Evolutionary conservation across 2,329 filamentous ascomycete species (phyloP).

Genomic region (Monosporascus cannonballus): DNA sequence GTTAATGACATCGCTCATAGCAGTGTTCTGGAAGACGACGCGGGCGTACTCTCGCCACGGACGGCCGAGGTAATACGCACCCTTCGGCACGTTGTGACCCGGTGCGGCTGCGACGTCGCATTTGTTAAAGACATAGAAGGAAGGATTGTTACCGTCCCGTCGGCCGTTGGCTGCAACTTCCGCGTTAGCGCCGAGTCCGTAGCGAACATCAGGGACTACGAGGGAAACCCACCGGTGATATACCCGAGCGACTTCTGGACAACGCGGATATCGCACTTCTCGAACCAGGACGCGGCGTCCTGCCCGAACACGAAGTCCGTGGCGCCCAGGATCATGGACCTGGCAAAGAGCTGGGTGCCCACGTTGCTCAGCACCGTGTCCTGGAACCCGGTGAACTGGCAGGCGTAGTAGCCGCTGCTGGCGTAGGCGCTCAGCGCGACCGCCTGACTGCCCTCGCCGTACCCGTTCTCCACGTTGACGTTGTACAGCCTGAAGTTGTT

Average conservation of each 20-base stretch:
- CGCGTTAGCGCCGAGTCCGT: not conserved
- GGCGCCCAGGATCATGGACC: conserved; percentile 38
- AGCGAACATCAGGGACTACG: not conserved
- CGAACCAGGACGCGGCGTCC: conserved; percentile 35
- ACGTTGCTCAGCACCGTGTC: conserved; percentile 40
- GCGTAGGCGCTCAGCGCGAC: conserved; percentile 38
- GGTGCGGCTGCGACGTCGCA: conserved; percentile 32
- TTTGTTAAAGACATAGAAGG: conserved; percentile 39
- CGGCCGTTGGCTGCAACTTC: conserved; percentile 32
- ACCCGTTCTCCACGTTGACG: conserved; percentile 43
- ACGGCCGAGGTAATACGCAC: conserved; percentile 40
- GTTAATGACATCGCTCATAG: conserved; percentile 51
- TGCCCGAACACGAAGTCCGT: conserved; percentile 45
- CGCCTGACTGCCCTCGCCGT: conserved; percentile 38
- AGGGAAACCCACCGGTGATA: conserved; percentile 30
- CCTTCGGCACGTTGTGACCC: conserved; percentile 28
- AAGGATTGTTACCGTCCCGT: conserved; percentile 22
- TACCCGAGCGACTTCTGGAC: conserved; percentile 28
- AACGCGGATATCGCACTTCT: conserved; percentile 33
- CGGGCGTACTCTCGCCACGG: conserved; percentile 40
- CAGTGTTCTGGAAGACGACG: conserved; percentile 42
- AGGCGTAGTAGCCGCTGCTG: conserved; percentile 40
- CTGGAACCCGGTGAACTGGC: conserved; percentile 38
- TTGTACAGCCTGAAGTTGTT: conserved; percentile 55
- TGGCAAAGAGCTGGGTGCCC: conserved; percentile 41